Conservation (phyloP, 805 yeast genomes). For the Priceomyces fermenticarens region DNA sequence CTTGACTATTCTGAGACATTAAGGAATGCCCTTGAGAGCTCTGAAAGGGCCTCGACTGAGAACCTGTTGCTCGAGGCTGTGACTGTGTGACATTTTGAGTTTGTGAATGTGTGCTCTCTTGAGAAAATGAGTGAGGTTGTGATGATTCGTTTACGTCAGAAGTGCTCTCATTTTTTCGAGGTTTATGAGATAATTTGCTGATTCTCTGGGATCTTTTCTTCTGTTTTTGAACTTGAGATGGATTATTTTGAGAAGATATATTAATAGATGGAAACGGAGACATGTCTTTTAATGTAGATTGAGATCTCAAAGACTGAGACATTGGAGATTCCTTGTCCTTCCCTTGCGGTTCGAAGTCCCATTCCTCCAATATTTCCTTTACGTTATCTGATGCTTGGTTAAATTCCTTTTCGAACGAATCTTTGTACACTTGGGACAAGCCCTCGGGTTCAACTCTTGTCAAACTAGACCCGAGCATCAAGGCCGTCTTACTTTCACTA, state of each 20-base stretch:
- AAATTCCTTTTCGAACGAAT: slow-evolving; percentile 3
- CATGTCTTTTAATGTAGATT: slow-evolving; percentile 1
- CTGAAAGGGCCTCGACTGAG: not conserved
- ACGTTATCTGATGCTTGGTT: slow-evolving; percentile 8
- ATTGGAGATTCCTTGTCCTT: slow-evolving; percentile 2
- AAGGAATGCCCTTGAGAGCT: slow-evolving; percentile 5
- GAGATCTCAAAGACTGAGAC: slow-evolving; percentile 2
- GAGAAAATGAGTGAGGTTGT: too few species aligned
- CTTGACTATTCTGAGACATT: not conserved
- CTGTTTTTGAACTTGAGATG: not conserved
- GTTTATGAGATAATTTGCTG: too few species aligned
- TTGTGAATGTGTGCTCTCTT: too few species aligned
- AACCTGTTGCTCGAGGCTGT: not conserved
- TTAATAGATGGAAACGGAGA: slow-evolving; percentile 18
- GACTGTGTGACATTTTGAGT: not conserved
- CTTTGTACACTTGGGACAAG: slow-evolving; percentile 2
- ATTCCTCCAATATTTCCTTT: slow-evolving; percentile 9
- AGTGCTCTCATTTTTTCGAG: too few species aligned
- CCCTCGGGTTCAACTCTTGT: slow-evolving; percentile 8
- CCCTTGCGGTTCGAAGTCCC: slow-evolving; percentile 11
- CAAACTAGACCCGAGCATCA: slow-evolving; percentile 11
- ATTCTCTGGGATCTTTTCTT: not conserved
- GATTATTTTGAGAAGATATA: slow-evolving; percentile 8
- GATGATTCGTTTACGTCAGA: too few species aligned
- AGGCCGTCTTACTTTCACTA: slow-evolving; percentile 6